These are phyloP conservation scores for Ustilago esculenta DNA, from an alignment of 1,284 basidiomycete species.

Conservation along the genomic window DNA sequence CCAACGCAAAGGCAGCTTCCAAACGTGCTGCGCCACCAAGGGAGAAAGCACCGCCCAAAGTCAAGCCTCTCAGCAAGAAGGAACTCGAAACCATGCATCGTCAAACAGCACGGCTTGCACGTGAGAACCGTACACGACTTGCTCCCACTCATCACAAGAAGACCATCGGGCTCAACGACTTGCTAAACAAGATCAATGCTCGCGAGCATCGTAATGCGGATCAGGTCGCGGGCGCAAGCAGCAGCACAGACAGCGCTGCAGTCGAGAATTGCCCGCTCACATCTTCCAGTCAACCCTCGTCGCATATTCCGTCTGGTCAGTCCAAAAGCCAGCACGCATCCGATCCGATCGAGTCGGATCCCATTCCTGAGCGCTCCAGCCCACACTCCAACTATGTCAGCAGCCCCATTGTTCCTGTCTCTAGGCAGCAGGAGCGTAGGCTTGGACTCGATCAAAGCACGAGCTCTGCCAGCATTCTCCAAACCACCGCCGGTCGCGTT, in stretches of 20 bases:
- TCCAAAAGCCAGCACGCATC: conserved; percentile 43
- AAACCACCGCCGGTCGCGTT: conserved; percentile 10
- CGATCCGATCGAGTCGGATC: conserved; percentile 47
- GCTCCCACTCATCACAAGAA: conserved; percentile 38
- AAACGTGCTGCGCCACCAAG: conserved; percentile 20
- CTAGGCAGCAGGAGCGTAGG: conserved; percentile 32
- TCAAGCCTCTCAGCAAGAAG: conserved; percentile 55
- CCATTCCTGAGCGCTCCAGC: conserved; percentile 36
- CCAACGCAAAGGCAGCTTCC: conserved; percentile 23
- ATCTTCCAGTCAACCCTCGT: conserved; percentile 29
- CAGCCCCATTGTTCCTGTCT: conserved; percentile 35
- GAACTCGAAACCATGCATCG: conserved; percentile 59
- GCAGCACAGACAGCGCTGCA: conserved; percentile 6
- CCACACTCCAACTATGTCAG: conserved; percentile 23
- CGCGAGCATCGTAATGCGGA: conserved; percentile 5
- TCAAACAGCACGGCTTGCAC: conserved; percentile 53
- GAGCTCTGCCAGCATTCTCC: conserved; percentile 13
- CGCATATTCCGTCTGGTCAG: conserved; percentile 37
- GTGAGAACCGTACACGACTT: conserved; percentile 47
- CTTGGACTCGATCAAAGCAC: conserved; percentile 24
- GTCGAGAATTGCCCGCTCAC: background rate
- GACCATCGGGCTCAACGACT: conserved; percentile 50
- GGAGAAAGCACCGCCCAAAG: conserved; percentile 27
- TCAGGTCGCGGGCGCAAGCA: background rate
- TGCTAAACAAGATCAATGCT: conserved; percentile 49